Evolutionary conservation across 352 stramenopile species (phyloP), one percentile per base, ranked within the genome.

Genomic region (Blastocystis hominis): DNA sequence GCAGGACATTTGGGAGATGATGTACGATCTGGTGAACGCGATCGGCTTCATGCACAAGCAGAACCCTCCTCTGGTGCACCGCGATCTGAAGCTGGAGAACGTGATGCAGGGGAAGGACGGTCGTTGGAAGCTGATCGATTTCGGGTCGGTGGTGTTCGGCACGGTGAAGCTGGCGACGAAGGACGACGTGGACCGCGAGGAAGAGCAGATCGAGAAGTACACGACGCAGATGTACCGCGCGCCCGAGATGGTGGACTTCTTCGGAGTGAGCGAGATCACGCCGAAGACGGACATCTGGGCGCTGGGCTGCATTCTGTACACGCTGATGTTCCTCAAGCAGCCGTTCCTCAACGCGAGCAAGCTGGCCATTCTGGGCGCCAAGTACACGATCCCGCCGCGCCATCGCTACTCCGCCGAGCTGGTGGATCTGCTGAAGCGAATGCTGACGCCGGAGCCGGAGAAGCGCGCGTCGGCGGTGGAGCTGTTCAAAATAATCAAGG

Each of bases 171-270:
- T 95, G 36, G 90, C 90, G 87, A 96, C 93, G 64, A 94, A 94
- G 24, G 90, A 93, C 68, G 93, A 96, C 47, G 91, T 94, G 34
- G 88, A 90, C 2, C 90, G 92, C 20, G 93, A 96, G 81, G 93
- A 96, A 77, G 95, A 98, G 86, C 91, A 96, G 36, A 95, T 98
- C 69, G 91, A 94, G 89, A 98, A 97, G 89, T 96, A 94, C 61
- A 98, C 95, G 3, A 98, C 95, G 0, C 95, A 96, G 77, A 97
- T 98, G 94, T 98, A 98, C 88, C 93, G 96, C 10, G 95, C 95
- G 1, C 96, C 96, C 13, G 96, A 98, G 90, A 94, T 98, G 86
- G 95, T 96, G 0, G 96, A 98, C 89, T 91, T 98, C 2, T 98
- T 97, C 90, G 94, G 96, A 89, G 91, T 93, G 0, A 93, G 94